phyloP scores from a whole-genome alignment of 2,329 filamentous ascomycete species.

The Fusarium agapanthi region DNA sequence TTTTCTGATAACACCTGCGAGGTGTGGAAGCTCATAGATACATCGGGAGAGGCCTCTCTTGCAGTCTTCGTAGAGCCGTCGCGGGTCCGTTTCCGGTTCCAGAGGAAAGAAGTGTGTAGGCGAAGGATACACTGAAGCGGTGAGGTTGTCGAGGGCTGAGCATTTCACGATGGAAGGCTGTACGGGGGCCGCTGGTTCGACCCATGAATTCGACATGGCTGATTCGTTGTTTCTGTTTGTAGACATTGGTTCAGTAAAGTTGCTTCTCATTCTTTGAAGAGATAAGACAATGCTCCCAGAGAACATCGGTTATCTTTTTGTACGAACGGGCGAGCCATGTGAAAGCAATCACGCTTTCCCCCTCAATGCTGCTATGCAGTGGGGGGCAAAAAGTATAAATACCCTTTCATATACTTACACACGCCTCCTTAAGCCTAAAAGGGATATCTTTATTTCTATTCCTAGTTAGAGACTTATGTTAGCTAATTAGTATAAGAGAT shows the following conservation, averaged over 20 bases:
- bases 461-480: too few relatives aligned
- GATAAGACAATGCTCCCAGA: not conserved
- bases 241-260: not conserved
- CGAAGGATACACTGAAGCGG: slow-evolving; percentile 10
- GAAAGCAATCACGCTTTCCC: not conserved
- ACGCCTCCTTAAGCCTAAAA: too few relatives aligned
- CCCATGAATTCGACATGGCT: not conserved
- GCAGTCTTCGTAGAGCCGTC: slow-evolving; percentile 14
- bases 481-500: too few relatives aligned
- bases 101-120: slow-evolving; percentile 12
- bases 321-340: not conserved
- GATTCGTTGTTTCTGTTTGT: not conserved
- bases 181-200: not conserved
- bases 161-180: not conserved
- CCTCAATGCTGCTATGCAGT: too few relatives aligned
- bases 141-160: slow-evolving; percentile 12
- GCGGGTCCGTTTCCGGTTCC: not conserved
- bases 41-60: not conserved
- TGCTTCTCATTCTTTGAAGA: not conserved
- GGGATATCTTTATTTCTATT: too few relatives aligned
- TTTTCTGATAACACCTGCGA: slow-evolving; percentile 1
- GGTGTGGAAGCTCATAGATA: slow-evolving; percentile 9
- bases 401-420: too few relatives aligned
- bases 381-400: too few relatives aligned
- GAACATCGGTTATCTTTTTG: not conserved